Percentiles rank a stretch among this genome's conserved stretches.
These are phyloP conservation scores for Mycena galopus DNA, from an alignment of 768 basidiomycete genomes.

Conservation along the genomic window DNA sequence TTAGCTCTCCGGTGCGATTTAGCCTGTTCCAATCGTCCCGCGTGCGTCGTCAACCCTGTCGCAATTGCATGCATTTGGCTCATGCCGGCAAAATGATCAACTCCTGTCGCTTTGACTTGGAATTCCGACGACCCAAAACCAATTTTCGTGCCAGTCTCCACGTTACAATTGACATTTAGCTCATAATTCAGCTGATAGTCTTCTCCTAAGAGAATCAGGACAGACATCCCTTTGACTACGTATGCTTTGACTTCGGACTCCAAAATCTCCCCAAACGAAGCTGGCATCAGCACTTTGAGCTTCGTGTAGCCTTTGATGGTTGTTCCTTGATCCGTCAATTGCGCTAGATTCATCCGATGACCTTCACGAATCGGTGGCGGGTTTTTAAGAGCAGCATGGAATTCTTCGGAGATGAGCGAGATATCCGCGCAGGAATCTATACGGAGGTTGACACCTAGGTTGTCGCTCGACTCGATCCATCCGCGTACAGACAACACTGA, in stretches of 20 bases:
- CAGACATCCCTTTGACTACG: background rate
- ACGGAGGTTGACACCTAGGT: background rate
- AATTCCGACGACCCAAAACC: background rate
- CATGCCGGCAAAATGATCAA: background rate
- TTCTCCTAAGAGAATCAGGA: background rate
- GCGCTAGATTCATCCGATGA: background rate
- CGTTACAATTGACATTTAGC: background rate
- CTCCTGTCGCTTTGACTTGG: background rate
- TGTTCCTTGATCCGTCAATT: background rate
- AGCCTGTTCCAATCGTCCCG: background rate
- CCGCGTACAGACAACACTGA: background rate
- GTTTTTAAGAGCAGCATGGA: background rate
- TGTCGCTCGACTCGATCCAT: background rate
- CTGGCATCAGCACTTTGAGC: background rate
- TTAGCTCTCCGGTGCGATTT: background rate
- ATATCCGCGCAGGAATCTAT: conserved; percentile 8
- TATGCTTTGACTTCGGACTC: background rate
- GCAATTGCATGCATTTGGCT: background rate
- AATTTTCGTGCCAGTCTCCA: background rate
- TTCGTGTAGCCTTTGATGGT: conserved; percentile 2
- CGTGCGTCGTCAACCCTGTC: background rate
- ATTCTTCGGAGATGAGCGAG: background rate
- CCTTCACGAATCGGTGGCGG: background rate
- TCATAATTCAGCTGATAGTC: conserved; percentile 16
- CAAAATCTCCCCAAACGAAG: background rate